A percentile compares a stretch with the other conserved stretches of the same genome.
These are phyloP conservation scores for Plantago ovata DNA, from an alignment of 257 asterid species.

Conservation along the genomic window DNA sequence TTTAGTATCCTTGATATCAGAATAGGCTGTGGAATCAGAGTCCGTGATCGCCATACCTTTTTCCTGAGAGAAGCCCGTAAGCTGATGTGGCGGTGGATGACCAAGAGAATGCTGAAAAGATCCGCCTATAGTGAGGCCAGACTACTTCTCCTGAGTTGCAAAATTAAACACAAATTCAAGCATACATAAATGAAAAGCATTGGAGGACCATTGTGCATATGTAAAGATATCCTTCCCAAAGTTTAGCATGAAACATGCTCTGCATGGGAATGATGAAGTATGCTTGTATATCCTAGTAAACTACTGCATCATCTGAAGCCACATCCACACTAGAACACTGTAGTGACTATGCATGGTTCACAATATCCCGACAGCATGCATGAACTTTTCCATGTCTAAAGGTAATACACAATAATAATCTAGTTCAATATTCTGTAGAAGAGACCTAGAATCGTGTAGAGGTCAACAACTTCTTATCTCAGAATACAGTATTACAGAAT, in stretches of 20 bases:
- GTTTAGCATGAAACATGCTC: too few relatives aligned
- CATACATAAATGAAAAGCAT: background rate
- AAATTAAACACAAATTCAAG: slow-evolving; percentile 2
- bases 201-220: background rate
- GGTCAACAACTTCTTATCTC: too few relatives aligned
- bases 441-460: too few relatives aligned
- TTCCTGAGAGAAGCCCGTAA: slow-evolving; percentile 77
- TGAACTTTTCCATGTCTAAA: too few relatives aligned
- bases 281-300: background rate
- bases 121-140: slow-evolving; percentile 48
- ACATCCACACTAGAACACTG: background rate
- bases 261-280: too few relatives aligned
- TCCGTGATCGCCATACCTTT: slow-evolving; percentile 36
- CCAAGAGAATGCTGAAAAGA: slow-evolving; percentile 51
- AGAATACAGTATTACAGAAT: too few relatives aligned
- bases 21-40: background rate
- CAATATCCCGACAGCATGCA: background rate
- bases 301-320: background rate
- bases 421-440: too few relatives aligned
- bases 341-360: background rate
- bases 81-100: slow-evolving; percentile 58
- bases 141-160: slow-evolving; percentile 63
- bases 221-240: too few relatives aligned
- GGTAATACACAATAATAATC: too few relatives aligned
- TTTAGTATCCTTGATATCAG: background rate